Evolutionary conservation across 176 grass and related monocot genomes (phyloP).

Genomic region (Rhipidocladum racemiflorum): DNA sequence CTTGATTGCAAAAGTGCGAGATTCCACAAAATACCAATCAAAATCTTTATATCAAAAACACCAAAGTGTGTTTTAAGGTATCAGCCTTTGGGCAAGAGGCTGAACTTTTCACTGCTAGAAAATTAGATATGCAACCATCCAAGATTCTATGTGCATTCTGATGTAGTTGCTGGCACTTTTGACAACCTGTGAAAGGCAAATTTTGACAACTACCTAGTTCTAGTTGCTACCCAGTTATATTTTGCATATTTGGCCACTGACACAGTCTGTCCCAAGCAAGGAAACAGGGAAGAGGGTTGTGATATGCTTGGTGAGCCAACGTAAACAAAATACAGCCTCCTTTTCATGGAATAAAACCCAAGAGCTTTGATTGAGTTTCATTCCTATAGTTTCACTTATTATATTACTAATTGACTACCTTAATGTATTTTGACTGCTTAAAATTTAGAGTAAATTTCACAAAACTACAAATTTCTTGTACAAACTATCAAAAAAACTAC

Average conservation of each 20-base stretch:
- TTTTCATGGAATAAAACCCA: too few species aligned
- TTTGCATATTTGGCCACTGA: not conserved
- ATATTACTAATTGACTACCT: not conserved
- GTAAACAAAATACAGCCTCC: too few species aligned
- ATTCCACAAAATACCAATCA: not conserved
- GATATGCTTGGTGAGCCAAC: too few species aligned
- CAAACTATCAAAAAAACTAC: too few species aligned
- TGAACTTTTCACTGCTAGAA: slow-evolving; percentile 11
- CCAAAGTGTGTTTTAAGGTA: not conserved
- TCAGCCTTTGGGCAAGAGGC: not conserved
- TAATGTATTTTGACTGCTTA: not conserved
- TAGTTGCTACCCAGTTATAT: not conserved
- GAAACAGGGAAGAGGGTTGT: too few species aligned
- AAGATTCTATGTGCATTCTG: not conserved
- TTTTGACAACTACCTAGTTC: not conserved
- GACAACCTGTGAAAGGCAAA: not conserved
- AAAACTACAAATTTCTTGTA: too few species aligned
- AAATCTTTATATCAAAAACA: not conserved
- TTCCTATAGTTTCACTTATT: not conserved
- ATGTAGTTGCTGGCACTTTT: not conserved
- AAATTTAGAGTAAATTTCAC: not conserved
- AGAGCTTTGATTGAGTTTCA: too few species aligned
- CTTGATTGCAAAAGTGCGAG: not conserved
- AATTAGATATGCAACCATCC: not conserved
- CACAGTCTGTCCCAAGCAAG: not conserved